phyloP scores from a whole-genome alignment of 768 basidiomycete genomes.

The Galerina sulciceps region DNA sequence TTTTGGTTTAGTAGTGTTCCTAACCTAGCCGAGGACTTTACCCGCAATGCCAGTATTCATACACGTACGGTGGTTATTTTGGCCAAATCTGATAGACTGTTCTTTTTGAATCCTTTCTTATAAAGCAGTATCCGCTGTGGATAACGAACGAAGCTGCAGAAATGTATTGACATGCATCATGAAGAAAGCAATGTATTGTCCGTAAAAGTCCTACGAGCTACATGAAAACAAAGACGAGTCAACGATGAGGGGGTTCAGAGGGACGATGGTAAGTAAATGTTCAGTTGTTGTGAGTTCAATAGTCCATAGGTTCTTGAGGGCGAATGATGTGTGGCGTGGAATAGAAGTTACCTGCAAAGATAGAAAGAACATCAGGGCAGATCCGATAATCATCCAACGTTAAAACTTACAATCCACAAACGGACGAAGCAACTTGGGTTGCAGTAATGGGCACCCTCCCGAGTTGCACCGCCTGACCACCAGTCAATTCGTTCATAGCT shows the following conservation, averaged over 20 bases:
- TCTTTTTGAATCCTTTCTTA: no score
- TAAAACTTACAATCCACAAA: constrained; percentile 48
- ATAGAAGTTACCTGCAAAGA: not conserved
- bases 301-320: not conserved
- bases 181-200: not conserved
- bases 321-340: not conserved
- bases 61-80: no score
- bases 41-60: no score
- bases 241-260: not conserved
- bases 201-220: not conserved
- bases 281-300: not conserved
- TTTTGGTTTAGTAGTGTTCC: no score
- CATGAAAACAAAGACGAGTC: not conserved
- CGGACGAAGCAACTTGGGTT: constrained; percentile 44
- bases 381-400: not conserved
- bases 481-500: constrained; percentile 62
- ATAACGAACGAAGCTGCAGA: no score
- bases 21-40: no score
- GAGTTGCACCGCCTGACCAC: constrained; percentile 45
- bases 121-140: no score
- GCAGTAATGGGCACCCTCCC: constrained; percentile 53
- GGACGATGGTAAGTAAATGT: not conserved
- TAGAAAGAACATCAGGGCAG: not conserved
- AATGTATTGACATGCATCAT: not conserved
- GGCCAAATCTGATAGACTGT: no score